These are phyloP conservation scores for Rasamsonia emersonii DNA, from an alignment of 2,329 filamentous ascomycete species.

Conservation along the genomic window DNA sequence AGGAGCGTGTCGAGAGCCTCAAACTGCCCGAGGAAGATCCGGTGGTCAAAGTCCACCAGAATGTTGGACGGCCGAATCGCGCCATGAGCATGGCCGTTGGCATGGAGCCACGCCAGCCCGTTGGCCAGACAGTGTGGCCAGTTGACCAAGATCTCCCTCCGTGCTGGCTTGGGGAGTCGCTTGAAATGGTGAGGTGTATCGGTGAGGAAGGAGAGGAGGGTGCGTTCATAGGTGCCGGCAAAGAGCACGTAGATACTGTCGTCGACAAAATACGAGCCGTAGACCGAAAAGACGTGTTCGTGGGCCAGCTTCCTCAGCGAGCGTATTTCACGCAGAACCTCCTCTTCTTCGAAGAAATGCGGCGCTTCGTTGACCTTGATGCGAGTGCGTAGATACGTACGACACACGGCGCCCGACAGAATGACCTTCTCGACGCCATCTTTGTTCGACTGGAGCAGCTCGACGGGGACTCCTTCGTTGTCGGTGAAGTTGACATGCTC, in stretches of 20 bases:
- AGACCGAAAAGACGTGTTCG: slow-evolving; percentile 36
- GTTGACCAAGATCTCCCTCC: slow-evolving; percentile 33
- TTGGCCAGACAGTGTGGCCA: slow-evolving; percentile 46
- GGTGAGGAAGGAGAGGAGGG: slow-evolving; percentile 33
- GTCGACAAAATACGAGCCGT: slow-evolving; percentile 36
- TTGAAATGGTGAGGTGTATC: slow-evolving; percentile 36
- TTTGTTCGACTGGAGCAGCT: slow-evolving; percentile 30
- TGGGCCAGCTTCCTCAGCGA: slow-evolving; percentile 32
- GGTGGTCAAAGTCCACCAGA: slow-evolving; percentile 47
- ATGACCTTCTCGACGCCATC: slow-evolving; percentile 34
- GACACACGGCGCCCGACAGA: slow-evolving; percentile 27
- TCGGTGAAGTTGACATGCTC: slow-evolving; percentile 50
- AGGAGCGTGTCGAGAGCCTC: slow-evolving; percentile 48
- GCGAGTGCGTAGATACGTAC: slow-evolving; percentile 29
- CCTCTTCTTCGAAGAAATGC: slow-evolving; percentile 30
- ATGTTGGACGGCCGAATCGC: slow-evolving; percentile 54
- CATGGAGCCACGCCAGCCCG: slow-evolving; percentile 49
- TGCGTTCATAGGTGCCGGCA: slow-evolving; percentile 32
- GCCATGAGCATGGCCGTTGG: slow-evolving; percentile 46
- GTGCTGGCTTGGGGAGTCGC: slow-evolving; percentile 31
- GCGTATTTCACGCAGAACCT: slow-evolving; percentile 32
- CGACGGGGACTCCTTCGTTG: slow-evolving; percentile 53
- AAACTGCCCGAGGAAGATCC: slow-evolving; percentile 51
- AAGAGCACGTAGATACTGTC: slow-evolving; percentile 37
- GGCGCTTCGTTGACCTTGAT: slow-evolving; percentile 29